phyloP scores from a whole-genome alignment of 305 asterid species.

The Solanum hybrid region DNA sequence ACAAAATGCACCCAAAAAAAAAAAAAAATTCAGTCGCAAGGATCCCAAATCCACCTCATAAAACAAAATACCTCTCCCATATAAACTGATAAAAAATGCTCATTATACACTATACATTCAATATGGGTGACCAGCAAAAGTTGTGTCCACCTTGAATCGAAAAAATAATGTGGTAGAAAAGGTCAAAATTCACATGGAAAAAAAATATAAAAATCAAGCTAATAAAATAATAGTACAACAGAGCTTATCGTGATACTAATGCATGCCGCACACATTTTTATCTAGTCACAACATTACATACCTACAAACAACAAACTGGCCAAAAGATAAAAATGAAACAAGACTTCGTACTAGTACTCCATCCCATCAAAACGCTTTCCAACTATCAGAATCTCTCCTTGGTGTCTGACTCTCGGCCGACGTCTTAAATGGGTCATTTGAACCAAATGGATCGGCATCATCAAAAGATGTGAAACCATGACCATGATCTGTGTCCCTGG shows the following conservation, averaged over 20 bases:
- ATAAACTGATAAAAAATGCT: not conserved
- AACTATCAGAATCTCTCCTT: slow-evolving; percentile 58
- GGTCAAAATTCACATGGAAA: not conserved
- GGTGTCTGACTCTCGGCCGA: slow-evolving; percentile 57
- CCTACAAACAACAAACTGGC: slow-evolving; percentile 1
- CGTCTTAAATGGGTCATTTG: slow-evolving; percentile 46
- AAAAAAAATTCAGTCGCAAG: not conserved
- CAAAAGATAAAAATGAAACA: not conserved
- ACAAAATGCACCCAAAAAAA: not conserved
- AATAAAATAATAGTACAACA: not conserved
- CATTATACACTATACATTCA: slow-evolving; percentile 1
- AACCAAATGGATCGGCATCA: slow-evolving; percentile 70
- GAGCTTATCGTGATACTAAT: not conserved
- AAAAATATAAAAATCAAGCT: not conserved
- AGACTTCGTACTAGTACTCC: not conserved
- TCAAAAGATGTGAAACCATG: slow-evolving; percentile 55
- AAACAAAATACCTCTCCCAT: not conserved
- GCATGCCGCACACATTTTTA: not conserved
- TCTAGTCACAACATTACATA: not conserved
- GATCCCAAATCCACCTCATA: not conserved
- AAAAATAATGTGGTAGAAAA: not conserved
- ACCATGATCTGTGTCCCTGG: slow-evolving; percentile 55
- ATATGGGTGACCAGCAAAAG: not conserved
- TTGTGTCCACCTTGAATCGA: not conserved
- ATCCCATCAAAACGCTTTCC: slow-evolving; percentile 69